Evolutionary conservation across 352 stramenopile species (phyloP).

Genomic region (Blastocystis sp.): DNA sequence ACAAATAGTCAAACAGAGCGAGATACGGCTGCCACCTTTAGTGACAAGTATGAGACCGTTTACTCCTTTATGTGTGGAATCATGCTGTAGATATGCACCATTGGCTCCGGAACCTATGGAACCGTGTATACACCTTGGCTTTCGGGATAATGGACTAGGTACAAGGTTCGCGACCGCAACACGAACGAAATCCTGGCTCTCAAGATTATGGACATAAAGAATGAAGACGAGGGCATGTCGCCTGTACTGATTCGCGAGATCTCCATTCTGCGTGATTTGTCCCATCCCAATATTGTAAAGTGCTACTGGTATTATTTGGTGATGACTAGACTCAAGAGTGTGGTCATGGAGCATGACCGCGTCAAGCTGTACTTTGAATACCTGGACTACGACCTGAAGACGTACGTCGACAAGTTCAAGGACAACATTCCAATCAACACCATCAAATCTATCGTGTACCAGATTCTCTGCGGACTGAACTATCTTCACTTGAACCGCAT

Average conservation of each 20-base stretch:
- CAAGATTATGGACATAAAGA: constrained; percentile 54
- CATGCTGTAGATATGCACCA: neutral
- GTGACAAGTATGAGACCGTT: constrained; percentile 23
- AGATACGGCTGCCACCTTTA: neutral
- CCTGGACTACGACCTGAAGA: constrained; percentile 82
- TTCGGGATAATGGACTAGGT: constrained; percentile 24
- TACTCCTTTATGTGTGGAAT: neutral
- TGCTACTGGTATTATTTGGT: neutral
- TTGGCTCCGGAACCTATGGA: constrained; percentile 39
- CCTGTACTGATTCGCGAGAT: constrained; percentile 96
- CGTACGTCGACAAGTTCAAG: constrained; percentile 72
- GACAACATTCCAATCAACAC: constrained; percentile 1
- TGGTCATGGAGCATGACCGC: constrained; percentile 70
- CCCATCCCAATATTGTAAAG: constrained; percentile 95
- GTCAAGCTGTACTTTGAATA: constrained; percentile 85
- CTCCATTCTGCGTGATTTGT: constrained; percentile 90
- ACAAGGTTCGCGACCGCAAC: constrained; percentile 34
- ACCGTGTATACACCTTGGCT: constrained; percentile 13
- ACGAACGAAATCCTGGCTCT: constrained; percentile 68
- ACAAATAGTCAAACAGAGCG: neutral
- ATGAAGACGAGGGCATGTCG: constrained; percentile 91
- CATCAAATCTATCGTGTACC: constrained; percentile 76
- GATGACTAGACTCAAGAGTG: constrained; percentile 21
- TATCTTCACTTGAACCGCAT: constrained; percentile 92
- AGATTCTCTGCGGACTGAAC: constrained; percentile 85